These are phyloP conservation scores for Herpetospermum pedunculosum DNA, from an alignment of 306 rosid genomes.

Conservation along the genomic window DNA sequence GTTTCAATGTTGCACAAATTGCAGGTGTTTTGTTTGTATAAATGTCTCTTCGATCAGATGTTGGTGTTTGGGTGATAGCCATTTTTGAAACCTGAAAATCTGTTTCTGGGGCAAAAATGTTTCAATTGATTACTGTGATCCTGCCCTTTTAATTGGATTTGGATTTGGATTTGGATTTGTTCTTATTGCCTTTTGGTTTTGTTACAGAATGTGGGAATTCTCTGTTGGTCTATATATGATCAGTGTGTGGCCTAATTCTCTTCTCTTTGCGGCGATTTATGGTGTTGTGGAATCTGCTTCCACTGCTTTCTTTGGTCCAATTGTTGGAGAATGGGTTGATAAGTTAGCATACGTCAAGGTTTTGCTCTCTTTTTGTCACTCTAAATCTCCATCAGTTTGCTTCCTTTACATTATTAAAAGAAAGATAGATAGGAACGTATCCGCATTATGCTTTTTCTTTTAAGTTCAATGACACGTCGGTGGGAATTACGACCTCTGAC, in stretches of 20 bases:
- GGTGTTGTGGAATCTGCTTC: conserved; percentile 85
- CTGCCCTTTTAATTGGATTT: neutral
- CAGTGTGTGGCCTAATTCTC: conserved; percentile 74
- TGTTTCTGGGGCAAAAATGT: neutral
- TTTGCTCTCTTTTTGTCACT: neutral
- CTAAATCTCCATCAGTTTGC: neutral
- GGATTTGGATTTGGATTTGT: neutral
- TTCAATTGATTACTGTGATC: neutral
- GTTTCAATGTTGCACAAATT: neutral
- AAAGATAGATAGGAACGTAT: neutral
- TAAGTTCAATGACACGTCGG: too few species aligned
- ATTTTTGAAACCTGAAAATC: neutral
- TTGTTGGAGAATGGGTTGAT: conserved; percentile 68
- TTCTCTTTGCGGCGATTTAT: conserved; percentile 73
- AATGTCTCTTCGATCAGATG: neutral
- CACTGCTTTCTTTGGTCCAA: conserved; percentile 62
- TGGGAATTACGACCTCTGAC: too few species aligned
- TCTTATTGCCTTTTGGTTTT: neutral
- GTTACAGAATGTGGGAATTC: conserved; percentile 91
- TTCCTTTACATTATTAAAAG: neutral
- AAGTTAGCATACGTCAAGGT: conserved; percentile 59
- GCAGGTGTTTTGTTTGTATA: neutral
- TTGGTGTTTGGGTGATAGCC: neutral
- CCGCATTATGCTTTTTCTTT: neutral
- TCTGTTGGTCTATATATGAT: conserved; percentile 92